Evolutionary conservation across 73 alveolate genomes (phyloP), one percentile per base, ranked within the genome.

Genomic region (Stentor roeselii): DNA sequence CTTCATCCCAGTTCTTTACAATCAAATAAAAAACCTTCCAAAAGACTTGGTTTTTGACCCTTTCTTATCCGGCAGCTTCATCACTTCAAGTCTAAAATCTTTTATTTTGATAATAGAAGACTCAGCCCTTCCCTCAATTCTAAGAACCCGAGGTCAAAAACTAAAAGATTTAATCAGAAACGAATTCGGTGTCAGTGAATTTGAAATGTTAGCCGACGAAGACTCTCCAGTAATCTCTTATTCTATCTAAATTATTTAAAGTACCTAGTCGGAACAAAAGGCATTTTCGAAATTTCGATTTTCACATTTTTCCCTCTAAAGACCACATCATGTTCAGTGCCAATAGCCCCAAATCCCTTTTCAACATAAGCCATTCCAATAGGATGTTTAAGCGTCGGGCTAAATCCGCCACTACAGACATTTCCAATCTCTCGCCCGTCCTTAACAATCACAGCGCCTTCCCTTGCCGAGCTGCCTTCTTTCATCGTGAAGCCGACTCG

Each of bases 181-280:
- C 3, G 86, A 84, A 41, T 76, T 60, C 15, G 31, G 15, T 3
- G 3, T 6, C 3, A 31, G 39, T 35, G 82, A 59, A 11, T 60
- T 42, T 11, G 82, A 83, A 21, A 67, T 83, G 31, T n/a, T 11
- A 60, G 87, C 84, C 39, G 91, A 85, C 3, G 94, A 89, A 31
- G 94, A 89, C 15, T 27, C 84, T 31, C 94, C 94, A 60, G 58
- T 21, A 32, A 59, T 89, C 3, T 89, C 85, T n/a, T 67, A 67
- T 32, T 30, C 80, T 67, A 40, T 27, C 34, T 61, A 61, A 35
- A 14, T 76, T 41, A 76, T 86, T 90, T 93, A 78, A 84, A 88
- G 87, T 93, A 91, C 74, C 88, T 92, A 60, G 90, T 85, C 34
- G 95, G 94, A 15, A 89, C 94, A 59, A 91, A 89, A 0, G 98